Conservation (phyloP, 495 filamentous ascomycete genomes). For the Penicillium cataractarum region DNA sequence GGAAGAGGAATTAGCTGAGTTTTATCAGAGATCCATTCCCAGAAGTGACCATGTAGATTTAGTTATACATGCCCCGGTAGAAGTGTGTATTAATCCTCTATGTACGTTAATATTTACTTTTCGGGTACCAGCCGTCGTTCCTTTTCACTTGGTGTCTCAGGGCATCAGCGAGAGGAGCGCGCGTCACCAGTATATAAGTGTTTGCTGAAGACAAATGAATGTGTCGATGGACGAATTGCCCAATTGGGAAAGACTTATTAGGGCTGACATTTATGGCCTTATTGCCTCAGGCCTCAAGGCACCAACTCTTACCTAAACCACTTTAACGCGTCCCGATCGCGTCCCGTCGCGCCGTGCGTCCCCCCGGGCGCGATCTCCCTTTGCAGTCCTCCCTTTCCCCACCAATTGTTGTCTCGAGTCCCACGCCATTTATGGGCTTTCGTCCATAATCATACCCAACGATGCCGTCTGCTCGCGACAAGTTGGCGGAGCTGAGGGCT, state of each 20-base stretch:
- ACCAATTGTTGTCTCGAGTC: constrained; percentile 20
- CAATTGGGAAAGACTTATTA: not conserved
- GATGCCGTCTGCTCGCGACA: constrained; percentile 48
- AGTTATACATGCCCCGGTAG: too few species aligned
- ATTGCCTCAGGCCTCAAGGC: constrained; percentile 5
- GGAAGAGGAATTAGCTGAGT: too few species aligned
- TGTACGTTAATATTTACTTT: too few species aligned
- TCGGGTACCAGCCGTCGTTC: too few species aligned
- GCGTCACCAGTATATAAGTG: too few species aligned
- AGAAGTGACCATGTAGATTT: too few species aligned
- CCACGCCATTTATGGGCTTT: constrained; percentile 21
- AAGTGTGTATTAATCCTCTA: too few species aligned
- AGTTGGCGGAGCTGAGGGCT: constrained; percentile 77
- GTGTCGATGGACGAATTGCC: too few species aligned
- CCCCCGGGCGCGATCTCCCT: constrained; percentile 19
- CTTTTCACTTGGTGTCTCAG: too few species aligned
- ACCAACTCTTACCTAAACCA: constrained; percentile 10
- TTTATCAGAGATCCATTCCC: too few species aligned
- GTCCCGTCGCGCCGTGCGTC: constrained; percentile 7
- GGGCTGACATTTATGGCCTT: not conserved
- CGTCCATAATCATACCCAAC: constrained; percentile 18
- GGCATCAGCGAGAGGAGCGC: too few species aligned
- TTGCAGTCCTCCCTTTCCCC: constrained; percentile 26
- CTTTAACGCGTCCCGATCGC: constrained; percentile 19
- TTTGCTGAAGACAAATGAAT: too few species aligned